Evolutionary conservation across 2,329 filamentous ascomycete species (phyloP).

Genomic region (Cladosporium sp.): DNA sequence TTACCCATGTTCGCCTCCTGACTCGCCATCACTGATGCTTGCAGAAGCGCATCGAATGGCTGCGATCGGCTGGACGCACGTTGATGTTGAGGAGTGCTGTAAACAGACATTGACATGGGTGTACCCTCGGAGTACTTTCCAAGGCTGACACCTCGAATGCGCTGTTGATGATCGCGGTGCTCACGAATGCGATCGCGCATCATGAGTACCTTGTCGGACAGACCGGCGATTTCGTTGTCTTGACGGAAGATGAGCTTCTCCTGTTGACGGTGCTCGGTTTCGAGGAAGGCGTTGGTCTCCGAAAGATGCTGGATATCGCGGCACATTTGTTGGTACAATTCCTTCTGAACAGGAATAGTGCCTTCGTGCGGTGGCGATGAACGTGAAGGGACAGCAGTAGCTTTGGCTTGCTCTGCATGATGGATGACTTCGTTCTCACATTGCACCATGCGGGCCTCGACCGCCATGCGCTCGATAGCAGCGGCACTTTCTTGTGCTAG

Average conservation of each 20-base stretch:
- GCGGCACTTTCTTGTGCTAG: conserved; percentile 80
- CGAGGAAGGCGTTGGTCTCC: conserved; percentile 61
- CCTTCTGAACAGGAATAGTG: conserved; percentile 39
- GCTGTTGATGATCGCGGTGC: conserved; percentile 82
- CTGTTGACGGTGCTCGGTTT: conserved; percentile 64
- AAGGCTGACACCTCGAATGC: conserved; percentile 59
- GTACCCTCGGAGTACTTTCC: conserved; percentile 58
- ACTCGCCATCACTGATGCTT: conserved; percentile 70
- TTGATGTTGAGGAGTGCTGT: conserved; percentile 32
- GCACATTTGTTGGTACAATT: conserved; percentile 54
- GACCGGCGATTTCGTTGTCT: conserved; percentile 64
- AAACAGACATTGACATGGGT: conserved; percentile 39
- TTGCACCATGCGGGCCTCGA: conserved; percentile 88
- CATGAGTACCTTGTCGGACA: conserved; percentile 72
- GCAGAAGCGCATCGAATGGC: conserved; percentile 69
- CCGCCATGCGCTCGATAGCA: conserved; percentile 77
- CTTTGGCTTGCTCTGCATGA: conserved; percentile 62
- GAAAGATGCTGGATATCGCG: conserved; percentile 57
- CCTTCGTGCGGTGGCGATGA: conserved; percentile 44
- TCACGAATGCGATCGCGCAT: conserved; percentile 81
- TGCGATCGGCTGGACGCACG: conserved; percentile 30
- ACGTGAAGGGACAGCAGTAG: conserved; percentile 42
- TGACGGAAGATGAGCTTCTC: conserved; percentile 76
- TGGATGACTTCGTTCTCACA: conserved; percentile 82
- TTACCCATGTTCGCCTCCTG: conserved; percentile 54